phyloP scores from a whole-genome alignment of 2,329 filamentous ascomycete species.

The Exserohilum rostratum region DNA sequence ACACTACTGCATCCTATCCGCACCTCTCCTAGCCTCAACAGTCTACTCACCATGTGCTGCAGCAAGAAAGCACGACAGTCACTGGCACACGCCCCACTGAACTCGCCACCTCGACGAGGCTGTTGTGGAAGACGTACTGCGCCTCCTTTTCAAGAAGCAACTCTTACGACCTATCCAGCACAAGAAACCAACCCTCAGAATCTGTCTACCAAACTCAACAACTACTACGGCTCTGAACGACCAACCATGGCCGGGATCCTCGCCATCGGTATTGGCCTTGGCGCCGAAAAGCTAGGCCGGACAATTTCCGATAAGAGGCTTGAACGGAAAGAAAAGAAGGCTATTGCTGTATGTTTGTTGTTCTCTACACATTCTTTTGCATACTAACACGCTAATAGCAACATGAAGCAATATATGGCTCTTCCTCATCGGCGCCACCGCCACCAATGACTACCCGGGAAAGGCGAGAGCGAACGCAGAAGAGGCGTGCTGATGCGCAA shows the following conservation, averaged over 20 bases:
- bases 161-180: background rate
- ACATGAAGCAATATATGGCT: constrained; percentile 19
- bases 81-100: background rate
- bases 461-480: constrained; percentile 2
- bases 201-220: background rate
- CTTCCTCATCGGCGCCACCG: constrained; percentile 14
- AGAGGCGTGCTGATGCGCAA: constrained; percentile 19
- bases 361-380: too few species aligned
- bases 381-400: constrained; percentile 16
- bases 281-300: constrained; percentile 25
- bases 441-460: constrained; percentile 10
- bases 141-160: too few species aligned
- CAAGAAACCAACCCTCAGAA: background rate
- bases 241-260: constrained; percentile 29
- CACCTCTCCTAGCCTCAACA: background rate
- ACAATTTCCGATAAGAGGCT: constrained; percentile 32
- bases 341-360: constrained; percentile 17
- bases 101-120: constrained; percentile 4
- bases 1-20: background rate
- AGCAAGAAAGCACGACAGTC: background rate
- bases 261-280: constrained; percentile 27
- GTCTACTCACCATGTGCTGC: constrained; percentile 3
- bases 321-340: constrained; percentile 32
- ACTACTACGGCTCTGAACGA: background rate
- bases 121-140: too few species aligned